phyloP scores from a whole-genome alignment of 1,284 basidiomycete genomes.

The Schizopora paradoxa region DNA sequence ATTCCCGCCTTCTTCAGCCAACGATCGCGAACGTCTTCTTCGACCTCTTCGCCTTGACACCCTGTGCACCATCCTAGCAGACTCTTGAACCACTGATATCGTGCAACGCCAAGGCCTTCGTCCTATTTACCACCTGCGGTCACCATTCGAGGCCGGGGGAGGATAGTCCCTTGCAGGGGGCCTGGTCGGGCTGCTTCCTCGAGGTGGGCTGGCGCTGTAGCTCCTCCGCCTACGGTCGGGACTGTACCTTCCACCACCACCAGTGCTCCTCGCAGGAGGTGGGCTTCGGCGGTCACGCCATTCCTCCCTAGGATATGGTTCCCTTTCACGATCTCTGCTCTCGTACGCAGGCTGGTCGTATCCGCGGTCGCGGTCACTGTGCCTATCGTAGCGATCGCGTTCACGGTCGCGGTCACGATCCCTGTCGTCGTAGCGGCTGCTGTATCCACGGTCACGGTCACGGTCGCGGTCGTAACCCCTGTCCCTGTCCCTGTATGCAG shows the following conservation, averaged over 20 bases:
- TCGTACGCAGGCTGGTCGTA: slow-evolving; percentile 51
- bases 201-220: slow-evolving; percentile 72
- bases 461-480: slow-evolving; percentile 46
- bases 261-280: slow-evolving; percentile 40
- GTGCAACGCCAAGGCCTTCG: too few species aligned
- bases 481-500: slow-evolving; percentile 34
- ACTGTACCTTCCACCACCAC: slow-evolving; percentile 52
- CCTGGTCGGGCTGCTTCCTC: slow-evolving; percentile 63
- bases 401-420: slow-evolving; percentile 42
- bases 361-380: slow-evolving; percentile 35
- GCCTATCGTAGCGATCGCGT: slow-evolving; percentile 30
- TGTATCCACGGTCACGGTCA: slow-evolving; percentile 29
- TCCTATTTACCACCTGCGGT: slow-evolving; percentile 44
- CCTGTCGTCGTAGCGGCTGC: slow-evolving; percentile 19
- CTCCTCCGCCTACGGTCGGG: slow-evolving; percentile 70
- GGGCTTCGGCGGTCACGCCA: slow-evolving; percentile 64
- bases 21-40: too few species aligned
- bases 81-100: too few species aligned
- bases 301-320: slow-evolving; percentile 38
- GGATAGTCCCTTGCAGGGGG: slow-evolving; percentile 39
- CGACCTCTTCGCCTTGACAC: too few species aligned
- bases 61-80: too few species aligned
- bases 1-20: background rate
- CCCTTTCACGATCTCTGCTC: slow-evolving; percentile 41
- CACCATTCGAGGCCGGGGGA: slow-evolving; percentile 24